Evolutionary conservation across 441 rosid species (phyloP), one percentile per base, ranked within the genome.

Genomic region (Gossypium lobatum): DNA sequence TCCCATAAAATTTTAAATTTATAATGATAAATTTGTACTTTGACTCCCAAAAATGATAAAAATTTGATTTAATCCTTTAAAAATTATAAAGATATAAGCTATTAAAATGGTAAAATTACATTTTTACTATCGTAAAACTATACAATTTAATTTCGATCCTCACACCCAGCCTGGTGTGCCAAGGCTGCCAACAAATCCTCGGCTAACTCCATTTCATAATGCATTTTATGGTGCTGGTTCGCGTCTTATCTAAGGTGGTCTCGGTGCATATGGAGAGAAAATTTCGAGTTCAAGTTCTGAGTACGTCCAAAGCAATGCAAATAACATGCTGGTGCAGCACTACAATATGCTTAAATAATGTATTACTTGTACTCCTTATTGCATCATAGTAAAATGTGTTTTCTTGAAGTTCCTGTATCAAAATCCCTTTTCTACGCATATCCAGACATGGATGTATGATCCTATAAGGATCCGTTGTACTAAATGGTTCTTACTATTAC

Each of bases 271-370:
- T 71, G 97, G 97, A 28, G 98, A 86, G 84, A 92, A 86, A 78
- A 85, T 91, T 67, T 80, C 89, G 8, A 97, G 98, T 13, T 88
- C 97, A 1, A 91, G 96, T 77, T 91, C 97, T 26, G 97, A 94
- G 76, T 94, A 92, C 63, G 97, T 94, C 65, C 97, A 94, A 84
- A 89, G 97, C 83, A 92, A 94, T 84, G 98, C 92, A 83, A 88
- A 96, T 75, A 6, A 62, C 60, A 25, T 64, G 6, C 37, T 13
- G 48, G 54, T 20, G 16, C 72, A 25, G 42, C 16, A 21, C 25
- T 58, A 23, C 4, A 2, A 25, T 25, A 64, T 67, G 42, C 59
- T 67, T 48, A 14, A 45, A n/a, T 48, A 25, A 17, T 25, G 42
- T 50, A 8, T 67, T 67, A 0, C 31, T 50, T 68, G 26, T 34